phyloP scores from a whole-genome alignment of 73 alveolate species.

The Diophrys sp. region DNA sequence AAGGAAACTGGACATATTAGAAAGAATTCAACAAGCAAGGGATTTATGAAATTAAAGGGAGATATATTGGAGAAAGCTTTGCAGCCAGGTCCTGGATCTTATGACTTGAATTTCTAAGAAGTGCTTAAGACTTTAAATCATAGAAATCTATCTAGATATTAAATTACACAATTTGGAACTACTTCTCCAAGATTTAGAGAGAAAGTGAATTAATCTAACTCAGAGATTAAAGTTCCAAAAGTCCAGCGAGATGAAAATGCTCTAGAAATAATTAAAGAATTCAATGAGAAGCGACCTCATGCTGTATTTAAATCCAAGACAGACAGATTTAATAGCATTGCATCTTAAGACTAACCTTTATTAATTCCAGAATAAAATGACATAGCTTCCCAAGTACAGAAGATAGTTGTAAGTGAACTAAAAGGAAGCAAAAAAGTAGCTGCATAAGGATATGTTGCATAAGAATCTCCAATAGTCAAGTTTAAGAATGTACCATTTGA shows the following conservation, averaged over 20 bases:
- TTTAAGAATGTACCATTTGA: constrained; percentile 3
- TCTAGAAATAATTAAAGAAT: neutral
- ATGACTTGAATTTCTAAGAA: constrained; percentile 10
- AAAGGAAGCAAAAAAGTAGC: too few relatives aligned
- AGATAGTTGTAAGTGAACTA: too few relatives aligned
- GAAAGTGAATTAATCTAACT: neutral
- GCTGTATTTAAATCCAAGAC: neutral
- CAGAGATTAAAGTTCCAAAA: neutral
- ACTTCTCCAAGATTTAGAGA: neutral
- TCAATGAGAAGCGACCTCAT: neutral
- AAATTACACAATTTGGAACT: neutral
- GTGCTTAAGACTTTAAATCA: constrained; percentile 4
- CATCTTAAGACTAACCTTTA: neutral
- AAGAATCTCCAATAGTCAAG: neutral
- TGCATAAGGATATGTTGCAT: too few relatives aligned
- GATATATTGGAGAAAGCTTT: neutral
- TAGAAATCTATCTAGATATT: neutral
- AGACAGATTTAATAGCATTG: neutral
- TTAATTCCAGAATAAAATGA: neutral
- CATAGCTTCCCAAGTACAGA: neutral
- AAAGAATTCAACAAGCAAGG: too few relatives aligned
- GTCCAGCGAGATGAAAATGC: neutral
- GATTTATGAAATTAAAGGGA: neutral
- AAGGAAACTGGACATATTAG: too few relatives aligned
- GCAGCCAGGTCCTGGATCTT: constrained; percentile 18